Conservation (phyloP, 2,329 filamentous ascomycete species). For the Cladosporium cucumerinum region DNA sequence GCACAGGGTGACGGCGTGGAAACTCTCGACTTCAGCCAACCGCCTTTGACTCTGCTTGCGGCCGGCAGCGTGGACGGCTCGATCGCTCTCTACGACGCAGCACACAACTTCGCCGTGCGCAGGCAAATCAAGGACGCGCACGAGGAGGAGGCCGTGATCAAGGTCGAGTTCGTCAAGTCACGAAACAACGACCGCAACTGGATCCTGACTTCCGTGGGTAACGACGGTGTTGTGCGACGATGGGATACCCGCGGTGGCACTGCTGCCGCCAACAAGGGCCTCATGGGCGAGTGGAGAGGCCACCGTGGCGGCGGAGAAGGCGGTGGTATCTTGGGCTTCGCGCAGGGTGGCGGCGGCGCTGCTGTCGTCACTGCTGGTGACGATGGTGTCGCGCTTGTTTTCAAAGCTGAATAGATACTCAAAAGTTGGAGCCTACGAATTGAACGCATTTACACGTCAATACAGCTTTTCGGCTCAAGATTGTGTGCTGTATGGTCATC, state of each 20-base stretch:
- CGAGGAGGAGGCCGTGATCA: conserved; percentile 85
- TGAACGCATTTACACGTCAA: background rate
- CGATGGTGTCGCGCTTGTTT: conserved; percentile 68
- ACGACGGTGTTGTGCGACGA: conserved; percentile 84
- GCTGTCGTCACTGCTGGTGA: conserved; percentile 86
- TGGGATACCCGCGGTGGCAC: conserved; percentile 79
- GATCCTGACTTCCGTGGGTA: conserved; percentile 81
- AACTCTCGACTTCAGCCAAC: conserved; percentile 63
- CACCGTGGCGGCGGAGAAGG: conserved; percentile 81
- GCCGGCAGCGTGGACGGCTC: conserved; percentile 62
- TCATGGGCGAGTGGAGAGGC: conserved; percentile 85
- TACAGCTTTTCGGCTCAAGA: background rate
- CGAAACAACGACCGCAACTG: conserved; percentile 43
- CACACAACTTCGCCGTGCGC: conserved; percentile 81
- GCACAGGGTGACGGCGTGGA: conserved; percentile 78
- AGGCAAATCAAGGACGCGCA: conserved; percentile 78
- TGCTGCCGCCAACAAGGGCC: conserved; percentile 62
- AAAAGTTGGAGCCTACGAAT: background rate
- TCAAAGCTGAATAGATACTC: conserved; percentile 44
- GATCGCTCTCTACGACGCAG: conserved; percentile 83
- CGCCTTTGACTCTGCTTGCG: conserved; percentile 59
- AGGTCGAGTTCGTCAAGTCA: conserved; percentile 75
- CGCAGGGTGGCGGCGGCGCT: conserved; percentile 71
- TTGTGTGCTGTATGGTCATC: background rate
- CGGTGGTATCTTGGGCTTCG: conserved; percentile 86